Evolutionary conservation across 108 stramenopile species (phyloP), one percentile per base, ranked within the genome.

Genomic region (Cyclotella choctawhatcheeana): DNA sequence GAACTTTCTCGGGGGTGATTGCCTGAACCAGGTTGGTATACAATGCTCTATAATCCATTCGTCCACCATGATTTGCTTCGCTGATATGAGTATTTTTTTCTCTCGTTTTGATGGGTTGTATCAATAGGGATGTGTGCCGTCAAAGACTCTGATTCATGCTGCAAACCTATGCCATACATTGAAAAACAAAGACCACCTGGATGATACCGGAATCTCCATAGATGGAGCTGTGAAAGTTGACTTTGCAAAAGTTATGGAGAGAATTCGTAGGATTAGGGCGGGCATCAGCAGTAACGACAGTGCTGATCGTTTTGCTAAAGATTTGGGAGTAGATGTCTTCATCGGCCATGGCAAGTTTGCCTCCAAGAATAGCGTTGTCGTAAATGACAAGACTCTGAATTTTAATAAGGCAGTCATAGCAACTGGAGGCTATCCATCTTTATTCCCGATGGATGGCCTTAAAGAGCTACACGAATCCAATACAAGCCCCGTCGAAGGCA

Each of bases 41-140:
- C n/a, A n/a, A n/a, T n/a, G n/a, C n/a, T n/a, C n/a, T n/a, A n/a
- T n/a, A n/a, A n/a, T n/a, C n/a, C n/a, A n/a, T n/a, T n/a, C n/a
- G n/a, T n/a, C n/a, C n/a, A n/a, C n/a, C n/a, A n/a, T n/a, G n/a
- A n/a, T n/a, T n/a, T n/a, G n/a, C n/a, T n/a, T n/a, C n/a, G n/a
- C n/a, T n/a, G n/a, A n/a, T n/a, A n/a, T n/a, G n/a, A n/a, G n/a
- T n/a, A n/a, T n/a, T n/a, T n/a, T n/a, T n/a, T n/a, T n/a, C n/a
- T n/a, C n/a, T n/a, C n/a, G n/a, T n/a, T n/a, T n/a, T n/a, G n/a
- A n/a, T n/a, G n/a, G n/a, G n/a, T n/a, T n/a, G n/a, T n/a, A n/a
- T n/a, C n/a, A n/a, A n/a, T n/a, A n/a, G 33, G 96, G 96, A 27
- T 97, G 96, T 78, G 92, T 97, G n/a, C 95, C 95, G 25, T 83